These are phyloP conservation scores for Helianthus annuus DNA, from an alignment of 129 eudicot genomes.

Conservation along the genomic window HanXRQr2.0-SUNRISE NC_035436.2:65763427-65763926, in stretches of 20 bases:
- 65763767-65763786: slow-evolving; percentile 51
- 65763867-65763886: slow-evolving; percentile 54
- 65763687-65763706: slow-evolving; percentile 73
- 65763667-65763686: slow-evolving; percentile 91
- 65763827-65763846: slow-evolving; percentile 53
- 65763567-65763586: slow-evolving; percentile 40
- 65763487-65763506: not conserved
- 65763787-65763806: slow-evolving; percentile 46
- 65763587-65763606: slow-evolving; percentile 53
- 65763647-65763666: slow-evolving; percentile 93
- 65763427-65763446: not conserved
- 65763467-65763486: not conserved
- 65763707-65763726: slow-evolving; percentile 56
- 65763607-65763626: slow-evolving; percentile 4
- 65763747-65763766: slow-evolving; percentile 48
- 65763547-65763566: not conserved
- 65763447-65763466: not conserved
- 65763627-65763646: slow-evolving; percentile 94
- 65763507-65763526: not conserved
- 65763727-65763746: slow-evolving; percentile 64
- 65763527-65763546: slow-evolving; percentile 7
- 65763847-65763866: slow-evolving; percentile 47
- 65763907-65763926: slow-evolving; percentile 52
- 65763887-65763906: slow-evolving; percentile 67
- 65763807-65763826: slow-evolving; percentile 51